Evolutionary conservation across 257 asterid species (phyloP).

Genomic region (Salvia miltiorrhiza): DNA sequence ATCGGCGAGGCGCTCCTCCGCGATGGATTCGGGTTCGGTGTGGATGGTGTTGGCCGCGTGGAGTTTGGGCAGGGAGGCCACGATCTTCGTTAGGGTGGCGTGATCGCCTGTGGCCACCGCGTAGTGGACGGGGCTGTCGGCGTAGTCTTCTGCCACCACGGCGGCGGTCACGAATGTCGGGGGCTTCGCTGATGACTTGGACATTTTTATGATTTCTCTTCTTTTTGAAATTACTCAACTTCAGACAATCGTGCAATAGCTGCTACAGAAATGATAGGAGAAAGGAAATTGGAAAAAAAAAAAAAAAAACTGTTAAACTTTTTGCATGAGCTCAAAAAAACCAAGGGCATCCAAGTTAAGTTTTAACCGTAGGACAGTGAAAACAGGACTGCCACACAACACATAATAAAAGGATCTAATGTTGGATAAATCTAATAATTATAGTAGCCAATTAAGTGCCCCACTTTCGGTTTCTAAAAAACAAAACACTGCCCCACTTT

Average conservation of each 20-base stretch:
- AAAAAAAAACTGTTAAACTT: no score
- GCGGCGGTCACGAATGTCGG: constrained; percentile 37
- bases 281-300: neutral
- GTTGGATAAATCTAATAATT: no score
- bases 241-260: neutral
- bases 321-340: no score
- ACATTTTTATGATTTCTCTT: neutral
- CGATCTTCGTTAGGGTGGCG: constrained; percentile 42
- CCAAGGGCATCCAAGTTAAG: no score
- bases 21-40: constrained; percentile 58
- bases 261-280: neutral
- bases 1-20: constrained; percentile 53
- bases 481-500: no score
- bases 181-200: constrained; percentile 36
- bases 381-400: no score
- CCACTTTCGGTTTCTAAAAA: no score
- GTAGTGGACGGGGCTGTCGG: constrained; percentile 70
- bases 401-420: no score
- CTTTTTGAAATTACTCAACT: neutral
- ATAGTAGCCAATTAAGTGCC: no score
- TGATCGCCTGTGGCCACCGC: constrained; percentile 74
- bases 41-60: constrained; percentile 38
- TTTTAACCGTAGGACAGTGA: neutral
- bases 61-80: constrained; percentile 52
- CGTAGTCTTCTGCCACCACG: constrained; percentile 50